A percentile compares a stretch with the other conserved stretches of the same genome.
Evolutionary conservation across 371 early-diverging fungal genomes (phyloP).

Genomic region (Caulochytrium protostelioides): DNA sequence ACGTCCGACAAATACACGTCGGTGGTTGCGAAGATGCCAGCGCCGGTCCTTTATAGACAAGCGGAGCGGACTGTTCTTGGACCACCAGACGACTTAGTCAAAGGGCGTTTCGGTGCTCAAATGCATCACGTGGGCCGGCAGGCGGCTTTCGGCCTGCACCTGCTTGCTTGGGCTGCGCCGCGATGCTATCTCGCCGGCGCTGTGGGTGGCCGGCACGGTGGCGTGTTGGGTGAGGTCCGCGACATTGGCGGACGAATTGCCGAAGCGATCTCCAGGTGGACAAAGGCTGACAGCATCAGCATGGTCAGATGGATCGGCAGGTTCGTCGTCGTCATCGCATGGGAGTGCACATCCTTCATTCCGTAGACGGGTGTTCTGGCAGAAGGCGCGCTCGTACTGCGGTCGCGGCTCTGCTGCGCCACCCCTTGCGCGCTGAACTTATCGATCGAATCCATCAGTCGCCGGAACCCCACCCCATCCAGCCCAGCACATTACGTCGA

Average conservation of each 20-base stretch:
- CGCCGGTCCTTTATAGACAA: conserved; percentile 52
- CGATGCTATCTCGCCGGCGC: no score
- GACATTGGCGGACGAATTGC: no score
- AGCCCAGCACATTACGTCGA: no score
- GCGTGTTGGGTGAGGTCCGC: no score
- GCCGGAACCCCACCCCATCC: conserved; percentile 59
- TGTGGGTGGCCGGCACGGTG: no score
- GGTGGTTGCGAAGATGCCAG: conserved; percentile 70
- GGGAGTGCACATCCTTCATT: conserved; percentile 2
- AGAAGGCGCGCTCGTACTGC: background rate
- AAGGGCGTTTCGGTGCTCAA: conserved; percentile 6
- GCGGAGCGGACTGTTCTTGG: conserved; percentile 51
- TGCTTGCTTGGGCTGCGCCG: background rate
- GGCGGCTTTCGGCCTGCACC: background rate
- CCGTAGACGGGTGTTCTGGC: conserved; percentile 3
- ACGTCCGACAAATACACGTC: conserved; percentile 55
- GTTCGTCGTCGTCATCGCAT: background rate
- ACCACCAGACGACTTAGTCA: conserved; percentile 33
- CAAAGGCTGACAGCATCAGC: no score
- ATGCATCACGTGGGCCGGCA: background rate
- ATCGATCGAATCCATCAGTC: conserved; percentile 49
- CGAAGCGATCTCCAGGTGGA: no score
- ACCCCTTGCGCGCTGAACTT: conserved; percentile 10
- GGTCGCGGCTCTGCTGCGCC: background rate
- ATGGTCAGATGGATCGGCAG: background rate